These are phyloP conservation scores for Neonectria hederae DNA, from an alignment of 2,329 filamentous ascomycete species.

Conservation along the genomic window DNA sequence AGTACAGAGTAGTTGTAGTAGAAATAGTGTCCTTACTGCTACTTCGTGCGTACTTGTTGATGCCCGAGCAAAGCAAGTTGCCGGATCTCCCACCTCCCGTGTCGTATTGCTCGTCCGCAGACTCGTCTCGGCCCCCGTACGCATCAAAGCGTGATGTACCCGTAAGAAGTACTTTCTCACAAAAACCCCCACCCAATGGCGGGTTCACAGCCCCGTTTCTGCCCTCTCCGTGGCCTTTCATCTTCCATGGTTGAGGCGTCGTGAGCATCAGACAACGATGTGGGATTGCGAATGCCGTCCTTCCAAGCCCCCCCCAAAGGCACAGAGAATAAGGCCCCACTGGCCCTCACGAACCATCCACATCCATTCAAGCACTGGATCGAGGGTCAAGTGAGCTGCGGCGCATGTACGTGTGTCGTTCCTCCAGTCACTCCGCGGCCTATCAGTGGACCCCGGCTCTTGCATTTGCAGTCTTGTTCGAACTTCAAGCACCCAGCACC, in stretches of 20 bases:
- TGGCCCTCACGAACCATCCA: slow-evolving; percentile 30
- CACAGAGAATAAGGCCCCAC: slow-evolving; percentile 25
- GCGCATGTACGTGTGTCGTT: slow-evolving; percentile 44
- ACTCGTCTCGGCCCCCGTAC: slow-evolving; percentile 13
- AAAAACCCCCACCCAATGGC: slow-evolving; percentile 21
- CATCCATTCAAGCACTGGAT: slow-evolving; percentile 32
- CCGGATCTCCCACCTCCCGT: slow-evolving; percentile 11
- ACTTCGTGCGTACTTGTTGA: slow-evolving; percentile 22
- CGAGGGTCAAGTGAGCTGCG: slow-evolving; percentile 46
- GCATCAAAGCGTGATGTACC: background rate
- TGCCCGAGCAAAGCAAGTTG: slow-evolving; percentile 36
- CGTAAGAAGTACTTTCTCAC: background rate
- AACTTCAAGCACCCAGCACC: background rate
- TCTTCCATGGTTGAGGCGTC: slow-evolving; percentile 35
- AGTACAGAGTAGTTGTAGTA: background rate
- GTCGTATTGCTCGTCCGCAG: slow-evolving; percentile 14
- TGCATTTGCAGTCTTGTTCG: slow-evolving; percentile 2
- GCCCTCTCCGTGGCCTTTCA: slow-evolving; percentile 31
- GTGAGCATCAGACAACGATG: slow-evolving; percentile 32
- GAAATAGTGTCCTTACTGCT: background rate
- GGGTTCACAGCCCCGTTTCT: slow-evolving; percentile 20
- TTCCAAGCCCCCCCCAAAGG: slow-evolving; percentile 31
- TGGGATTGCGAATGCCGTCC: slow-evolving; percentile 37
- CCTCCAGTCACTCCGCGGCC: slow-evolving; percentile 33
- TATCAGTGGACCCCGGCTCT: slow-evolving; percentile 30